phyloP scores from a whole-genome alignment of 2,329 filamentous ascomycete genomes.

The Neurospora sp. region DNA sequence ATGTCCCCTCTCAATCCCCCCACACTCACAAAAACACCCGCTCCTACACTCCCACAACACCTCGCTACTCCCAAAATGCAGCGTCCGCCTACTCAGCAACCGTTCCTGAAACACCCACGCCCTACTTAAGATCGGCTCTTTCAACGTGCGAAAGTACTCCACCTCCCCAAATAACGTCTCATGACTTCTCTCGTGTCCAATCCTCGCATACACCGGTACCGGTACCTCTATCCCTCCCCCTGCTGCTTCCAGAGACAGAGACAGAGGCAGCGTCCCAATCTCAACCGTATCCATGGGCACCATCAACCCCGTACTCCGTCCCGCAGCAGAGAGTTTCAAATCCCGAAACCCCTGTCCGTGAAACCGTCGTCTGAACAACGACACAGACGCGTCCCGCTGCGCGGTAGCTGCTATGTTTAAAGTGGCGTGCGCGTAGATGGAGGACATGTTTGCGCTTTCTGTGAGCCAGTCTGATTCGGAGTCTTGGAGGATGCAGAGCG shows the following conservation, averaged over 20 bases:
- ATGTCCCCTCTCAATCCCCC: constrained; percentile 3
- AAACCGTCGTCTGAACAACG: not conserved
- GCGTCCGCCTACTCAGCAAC: constrained; percentile 3
- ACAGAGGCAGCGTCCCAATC: not conserved
- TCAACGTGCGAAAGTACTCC: constrained; percentile 2
- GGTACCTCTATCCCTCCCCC: not conserved
- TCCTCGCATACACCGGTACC: constrained; percentile 1
- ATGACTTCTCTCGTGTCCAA: constrained; percentile 5
- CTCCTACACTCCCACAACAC: constrained; percentile 7
- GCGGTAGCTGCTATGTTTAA: constrained; percentile 2
- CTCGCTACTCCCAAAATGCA: constrained; percentile 6
- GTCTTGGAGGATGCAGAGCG: constrained; percentile 2
- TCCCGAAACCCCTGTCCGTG: constrained; percentile 5
- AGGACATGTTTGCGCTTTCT: constrained; percentile 2
- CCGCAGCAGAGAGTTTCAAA: not conserved
- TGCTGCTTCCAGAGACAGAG: not conserved
- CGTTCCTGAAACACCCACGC: constrained; percentile 8
- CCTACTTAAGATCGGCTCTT: constrained; percentile 3
- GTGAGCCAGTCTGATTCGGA: constrained; percentile 2
- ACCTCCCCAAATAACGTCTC: constrained; percentile 6
- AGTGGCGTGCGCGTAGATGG: constrained; percentile 1
- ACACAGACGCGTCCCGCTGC: not conserved
- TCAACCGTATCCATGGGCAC: constrained; percentile 3
- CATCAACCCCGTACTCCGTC: not conserved
- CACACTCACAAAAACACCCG: constrained; percentile 6